phyloP scores from a whole-genome alignment of 2,329 filamentous ascomycete species.

The Xylaria digitata region DNA sequence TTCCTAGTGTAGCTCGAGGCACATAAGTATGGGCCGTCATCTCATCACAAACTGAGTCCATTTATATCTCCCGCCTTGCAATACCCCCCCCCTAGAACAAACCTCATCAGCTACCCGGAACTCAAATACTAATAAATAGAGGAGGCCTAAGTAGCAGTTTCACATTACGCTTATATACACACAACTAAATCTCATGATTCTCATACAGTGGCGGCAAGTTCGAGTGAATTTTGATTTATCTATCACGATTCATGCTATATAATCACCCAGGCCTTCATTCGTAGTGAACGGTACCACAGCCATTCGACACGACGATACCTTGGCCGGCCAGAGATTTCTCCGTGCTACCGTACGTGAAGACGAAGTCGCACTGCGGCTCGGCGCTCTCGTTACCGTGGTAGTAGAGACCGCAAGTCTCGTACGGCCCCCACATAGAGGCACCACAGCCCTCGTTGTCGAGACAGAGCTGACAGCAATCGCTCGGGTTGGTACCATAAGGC shows the following conservation, averaged over 20 bases:
- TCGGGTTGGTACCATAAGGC: constrained; percentile 37
- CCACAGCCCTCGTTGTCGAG: constrained; percentile 45
- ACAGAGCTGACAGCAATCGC: constrained; percentile 47
- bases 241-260: not conserved
- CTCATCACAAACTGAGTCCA: too few relatives aligned
- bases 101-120: too few relatives aligned
- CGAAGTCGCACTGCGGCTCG: constrained; percentile 39
- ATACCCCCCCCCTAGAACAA: too few relatives aligned
- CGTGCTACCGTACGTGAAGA: constrained; percentile 39
- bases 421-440: constrained; percentile 36
- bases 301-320: constrained; percentile 40
- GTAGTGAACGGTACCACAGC: constrained; percentile 35
- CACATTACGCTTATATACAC: not conserved
- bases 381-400: constrained; percentile 37
- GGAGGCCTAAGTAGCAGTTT: not conserved
- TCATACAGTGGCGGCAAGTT: not conserved
- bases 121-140: not conserved
- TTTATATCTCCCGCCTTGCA: too few relatives aligned
- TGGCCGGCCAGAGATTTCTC: constrained; percentile 34
- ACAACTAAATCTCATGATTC: not conserved
- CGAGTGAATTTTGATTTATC: not conserved
- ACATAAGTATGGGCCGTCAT: too few relatives aligned
- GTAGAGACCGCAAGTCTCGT: constrained; percentile 39
- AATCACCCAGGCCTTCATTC: not conserved
- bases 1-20: too few relatives aligned